Percentiles rank a stretch among this genome's conserved stretches.
phyloP scores from a whole-genome alignment of 2,329 filamentous ascomycete genomes.

The Ophioceras dolichostomum region DNA sequence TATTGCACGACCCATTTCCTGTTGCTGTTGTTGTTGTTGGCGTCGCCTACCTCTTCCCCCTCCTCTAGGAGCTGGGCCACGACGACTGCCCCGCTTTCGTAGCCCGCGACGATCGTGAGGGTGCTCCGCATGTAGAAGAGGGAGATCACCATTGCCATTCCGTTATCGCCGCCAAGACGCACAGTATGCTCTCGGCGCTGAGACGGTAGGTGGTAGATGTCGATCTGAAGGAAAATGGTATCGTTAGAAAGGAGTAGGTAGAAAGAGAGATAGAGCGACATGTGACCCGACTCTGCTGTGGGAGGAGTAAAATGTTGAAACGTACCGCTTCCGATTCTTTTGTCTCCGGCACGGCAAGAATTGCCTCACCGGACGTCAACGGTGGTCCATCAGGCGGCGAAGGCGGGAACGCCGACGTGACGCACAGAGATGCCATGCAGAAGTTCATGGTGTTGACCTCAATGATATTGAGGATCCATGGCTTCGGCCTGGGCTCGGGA shows the following conservation, averaged over 20 bases:
- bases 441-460: conserved; percentile 93
- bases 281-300: too few relatives aligned
- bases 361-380: too few relatives aligned
- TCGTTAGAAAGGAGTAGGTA: too few relatives aligned
- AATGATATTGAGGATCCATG: conserved; percentile 77
- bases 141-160: conserved; percentile 81
- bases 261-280: too few relatives aligned
- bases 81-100: conserved; percentile 71
- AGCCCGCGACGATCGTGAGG: conserved; percentile 61
- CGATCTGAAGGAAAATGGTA: conserved; percentile 51
- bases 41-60: too few relatives aligned
- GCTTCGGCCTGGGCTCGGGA: conserved; percentile 40
- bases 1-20: conserved; percentile 50
- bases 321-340: conserved; percentile 57
- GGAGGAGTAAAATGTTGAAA: conserved; percentile 5
- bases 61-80: conserved; percentile 41
- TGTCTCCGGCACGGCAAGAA: conserved; percentile 74
- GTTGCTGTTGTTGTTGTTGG: too few relatives aligned
- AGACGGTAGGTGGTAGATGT: conserved; percentile 72
- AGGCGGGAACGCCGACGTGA: conserved; percentile 13
- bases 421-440: conserved; percentile 56
- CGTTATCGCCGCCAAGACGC: conserved; percentile 37
- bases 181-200: conserved; percentile 54
- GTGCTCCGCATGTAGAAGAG: conserved; percentile 31
- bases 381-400: too few relatives aligned